phyloP scores from a whole-genome alignment of 164 flowering plant genomes.

The grape (Vitis vinifera) region DNA sequence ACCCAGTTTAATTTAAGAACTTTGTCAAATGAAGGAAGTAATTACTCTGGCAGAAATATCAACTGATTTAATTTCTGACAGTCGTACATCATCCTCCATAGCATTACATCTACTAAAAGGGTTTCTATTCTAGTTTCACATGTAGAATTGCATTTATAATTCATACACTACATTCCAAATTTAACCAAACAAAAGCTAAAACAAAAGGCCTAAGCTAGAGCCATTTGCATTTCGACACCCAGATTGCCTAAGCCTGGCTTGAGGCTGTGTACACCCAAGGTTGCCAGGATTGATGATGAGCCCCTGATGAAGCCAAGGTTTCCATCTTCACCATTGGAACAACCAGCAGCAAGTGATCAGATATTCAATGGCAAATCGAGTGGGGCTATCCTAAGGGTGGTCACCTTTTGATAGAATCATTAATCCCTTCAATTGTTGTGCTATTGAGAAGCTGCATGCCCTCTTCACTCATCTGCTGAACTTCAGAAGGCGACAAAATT shows the following conservation, averaged over 20 bases:
- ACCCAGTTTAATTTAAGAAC: too few species aligned
- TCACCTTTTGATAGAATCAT: conserved; percentile 13
- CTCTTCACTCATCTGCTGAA: conserved; percentile 96
- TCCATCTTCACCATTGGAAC: too few species aligned
- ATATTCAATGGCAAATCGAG: too few species aligned
- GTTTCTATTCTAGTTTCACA: not conserved
- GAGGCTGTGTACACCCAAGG: not conserved
- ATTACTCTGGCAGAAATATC: too few species aligned
- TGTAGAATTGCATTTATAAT: not conserved
- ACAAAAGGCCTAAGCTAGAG: not conserved
- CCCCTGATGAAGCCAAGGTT: too few species aligned
- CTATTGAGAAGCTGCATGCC: conserved; percentile 78
- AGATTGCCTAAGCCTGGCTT: not conserved
- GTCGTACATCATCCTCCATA: too few species aligned
- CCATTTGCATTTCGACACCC: not conserved
- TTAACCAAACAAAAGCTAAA: not conserved
- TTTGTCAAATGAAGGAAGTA: too few species aligned
- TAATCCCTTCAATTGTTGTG: conserved; percentile 37
- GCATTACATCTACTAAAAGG: not conserved
- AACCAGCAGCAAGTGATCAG: too few species aligned
- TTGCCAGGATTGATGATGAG: not conserved
- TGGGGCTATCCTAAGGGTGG: not conserved
- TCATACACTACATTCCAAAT: not conserved
- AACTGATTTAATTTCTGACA: too few species aligned
- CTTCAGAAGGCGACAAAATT: conserved; percentile 91